phyloP scores from a whole-genome alignment of 345 rosid species.

The Hypericum androsaemum region DNA sequence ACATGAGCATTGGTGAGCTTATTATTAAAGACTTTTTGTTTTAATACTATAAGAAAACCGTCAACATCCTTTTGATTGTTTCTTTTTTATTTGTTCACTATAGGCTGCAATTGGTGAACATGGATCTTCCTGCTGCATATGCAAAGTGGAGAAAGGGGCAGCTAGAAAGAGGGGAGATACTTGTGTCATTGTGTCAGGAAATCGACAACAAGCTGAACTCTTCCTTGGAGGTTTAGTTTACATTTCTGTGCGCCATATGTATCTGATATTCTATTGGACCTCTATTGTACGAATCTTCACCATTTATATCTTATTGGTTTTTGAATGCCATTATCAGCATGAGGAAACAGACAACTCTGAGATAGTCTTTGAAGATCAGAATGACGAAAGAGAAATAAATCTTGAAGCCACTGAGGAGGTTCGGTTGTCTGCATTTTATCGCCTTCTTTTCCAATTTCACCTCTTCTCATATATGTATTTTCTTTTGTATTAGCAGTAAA shows the following conservation, averaged over 20 bases:
- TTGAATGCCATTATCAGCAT: conserved; percentile 3
- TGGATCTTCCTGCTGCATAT: conserved; percentile 65
- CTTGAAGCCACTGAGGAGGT: conserved; percentile 15
- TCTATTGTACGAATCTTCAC: too few relatives aligned
- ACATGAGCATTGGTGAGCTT: conserved; percentile 72
- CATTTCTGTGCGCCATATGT: too few relatives aligned
- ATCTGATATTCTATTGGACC: too few relatives aligned
- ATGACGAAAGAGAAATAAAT: conserved; percentile 10
- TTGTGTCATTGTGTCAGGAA: conserved; percentile 51
- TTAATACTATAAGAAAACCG: conserved; percentile 3
- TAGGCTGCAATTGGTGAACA: conserved; percentile 61
- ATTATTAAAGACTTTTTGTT: neutral
- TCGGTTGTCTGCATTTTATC: neutral
- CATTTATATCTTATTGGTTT: neutral
- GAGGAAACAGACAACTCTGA: conserved; percentile 23
- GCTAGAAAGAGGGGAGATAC: conserved; percentile 36
- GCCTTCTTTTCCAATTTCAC: neutral
- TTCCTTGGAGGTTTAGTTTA: neutral
- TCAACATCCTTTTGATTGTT: conserved; percentile 5
- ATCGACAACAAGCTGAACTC: conserved; percentile 33
- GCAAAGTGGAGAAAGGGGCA: conserved; percentile 53
- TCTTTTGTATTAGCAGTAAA: neutral
- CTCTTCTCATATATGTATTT: neutral
- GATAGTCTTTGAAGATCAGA: conserved; percentile 18
- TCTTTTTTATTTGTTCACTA: conserved; percentile 8